Conservation (phyloP, 129 eudicot genomes). For the Sambucus nigra region DNA sequence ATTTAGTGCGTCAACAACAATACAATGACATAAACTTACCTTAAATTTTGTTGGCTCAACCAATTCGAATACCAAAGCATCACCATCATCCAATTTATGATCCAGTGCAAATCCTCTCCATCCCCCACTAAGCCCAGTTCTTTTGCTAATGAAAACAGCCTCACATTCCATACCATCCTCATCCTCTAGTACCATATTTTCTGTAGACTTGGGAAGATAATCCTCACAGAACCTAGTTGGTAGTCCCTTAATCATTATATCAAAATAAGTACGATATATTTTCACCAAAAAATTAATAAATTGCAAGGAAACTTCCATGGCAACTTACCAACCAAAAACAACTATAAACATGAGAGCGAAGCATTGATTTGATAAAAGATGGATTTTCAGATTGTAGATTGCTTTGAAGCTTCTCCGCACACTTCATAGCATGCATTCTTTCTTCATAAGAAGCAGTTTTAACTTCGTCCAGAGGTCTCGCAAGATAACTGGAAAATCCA, state of each 20-base stretch:
- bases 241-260: constrained; percentile 40
- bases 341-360: constrained; percentile 87
- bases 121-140: constrained; percentile 80
- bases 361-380: constrained; percentile 71
- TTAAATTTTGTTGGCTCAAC: constrained; percentile 52
- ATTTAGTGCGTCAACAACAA: neutral
- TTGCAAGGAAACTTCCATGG: neutral
- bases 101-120: constrained; percentile 87
- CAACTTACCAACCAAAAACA: constrained; percentile 86
- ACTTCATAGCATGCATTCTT: constrained; percentile 30
- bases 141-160: constrained; percentile 49
- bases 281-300: neutral
- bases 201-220: constrained; percentile 59
- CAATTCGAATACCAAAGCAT: constrained; percentile 76
- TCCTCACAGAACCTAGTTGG: constrained; percentile 47
- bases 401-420: constrained; percentile 63
- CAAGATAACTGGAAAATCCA: constrained; percentile 44
- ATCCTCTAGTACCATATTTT: constrained; percentile 46
- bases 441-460: constrained; percentile 49
- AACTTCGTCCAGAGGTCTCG: constrained; percentile 62
- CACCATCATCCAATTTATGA: constrained; percentile 79
- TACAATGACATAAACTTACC: constrained; percentile 23
- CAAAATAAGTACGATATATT: neutral
- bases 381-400: constrained; percentile 52
- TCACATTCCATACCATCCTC: constrained; percentile 56